Conservation (phyloP, 2,329 filamentous ascomycete genomes). For the Hawksworthiomyces lignivorus region DNA sequence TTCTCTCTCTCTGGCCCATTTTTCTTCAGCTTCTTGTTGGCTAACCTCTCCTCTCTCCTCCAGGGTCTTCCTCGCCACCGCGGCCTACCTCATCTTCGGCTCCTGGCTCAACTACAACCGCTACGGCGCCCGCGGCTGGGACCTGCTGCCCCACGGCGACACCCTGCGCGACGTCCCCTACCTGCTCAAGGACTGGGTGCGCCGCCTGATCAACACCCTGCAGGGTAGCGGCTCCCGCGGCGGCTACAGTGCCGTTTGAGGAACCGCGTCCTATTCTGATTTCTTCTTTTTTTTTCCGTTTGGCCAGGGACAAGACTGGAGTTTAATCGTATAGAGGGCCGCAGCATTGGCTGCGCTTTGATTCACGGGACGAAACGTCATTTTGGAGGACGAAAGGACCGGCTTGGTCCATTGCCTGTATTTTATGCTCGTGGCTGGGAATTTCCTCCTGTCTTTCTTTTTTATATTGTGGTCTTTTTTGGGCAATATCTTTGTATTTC, state of each 20-base stretch:
- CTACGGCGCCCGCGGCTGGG: constrained; percentile 91
- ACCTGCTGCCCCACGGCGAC: constrained; percentile 86
- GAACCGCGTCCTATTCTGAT: too few species aligned
- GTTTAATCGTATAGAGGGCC: too few species aligned
- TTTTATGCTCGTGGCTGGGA: too few species aligned
- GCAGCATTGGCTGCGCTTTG: too few species aligned
- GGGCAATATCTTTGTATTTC: too few species aligned
- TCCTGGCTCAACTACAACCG: constrained; percentile 99
- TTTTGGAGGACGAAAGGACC: too few species aligned
- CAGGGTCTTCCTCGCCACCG: constrained; percentile 76
- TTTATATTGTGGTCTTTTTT: too few species aligned
- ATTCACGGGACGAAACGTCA: too few species aligned
- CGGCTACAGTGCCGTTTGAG: constrained; percentile 84
- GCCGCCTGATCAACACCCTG: constrained; percentile 72
- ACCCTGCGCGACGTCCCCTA: constrained; percentile 89
- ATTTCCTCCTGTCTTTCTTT: too few species aligned
- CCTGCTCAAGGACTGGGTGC: constrained; percentile 78
- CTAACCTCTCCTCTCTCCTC: not conserved
- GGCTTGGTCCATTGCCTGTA: too few species aligned
- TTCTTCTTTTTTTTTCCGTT: too few species aligned
- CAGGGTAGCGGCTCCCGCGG: constrained; percentile 78
- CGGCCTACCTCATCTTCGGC: constrained; percentile 91
- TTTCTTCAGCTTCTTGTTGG: not conserved
- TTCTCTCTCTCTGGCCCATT: constrained; percentile 30
- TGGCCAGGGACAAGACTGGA: too few species aligned